Conservation (phyloP, 192 early-diverging fungal species). For the Coemansia aciculifera region DNA sequence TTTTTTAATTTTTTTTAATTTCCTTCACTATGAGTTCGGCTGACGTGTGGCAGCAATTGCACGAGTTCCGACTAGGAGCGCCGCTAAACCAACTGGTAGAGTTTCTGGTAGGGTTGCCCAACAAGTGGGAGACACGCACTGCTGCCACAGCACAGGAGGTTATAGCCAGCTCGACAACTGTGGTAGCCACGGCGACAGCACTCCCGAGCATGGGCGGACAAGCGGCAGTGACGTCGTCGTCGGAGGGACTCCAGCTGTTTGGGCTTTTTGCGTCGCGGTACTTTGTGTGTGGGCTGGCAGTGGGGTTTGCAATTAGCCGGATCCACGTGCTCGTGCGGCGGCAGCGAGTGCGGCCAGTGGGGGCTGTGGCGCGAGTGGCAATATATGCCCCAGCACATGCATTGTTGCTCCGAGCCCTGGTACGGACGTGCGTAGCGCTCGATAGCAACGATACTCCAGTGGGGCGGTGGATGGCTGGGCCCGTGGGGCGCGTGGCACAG, state of each 20-base stretch:
- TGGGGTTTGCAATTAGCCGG: conserved; percentile 48
- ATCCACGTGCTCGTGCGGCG: conserved; percentile 51
- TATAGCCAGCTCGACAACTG: not conserved
- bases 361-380: conserved; percentile 21
- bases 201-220: not conserved
- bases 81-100: conserved; percentile 22
- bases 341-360: conserved; percentile 44
- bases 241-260: conserved; percentile 37
- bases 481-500: conserved; percentile 10
- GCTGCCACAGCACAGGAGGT: not conserved
- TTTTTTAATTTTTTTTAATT: not conserved
- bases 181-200: not conserved
- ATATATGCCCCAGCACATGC: conserved; percentile 31
- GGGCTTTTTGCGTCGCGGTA: conserved; percentile 51
- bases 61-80: conserved; percentile 30
- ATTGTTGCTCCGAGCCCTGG: conserved; percentile 28
- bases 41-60: conserved; percentile 54
- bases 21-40: conserved; percentile 1
- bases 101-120: conserved; percentile 18
- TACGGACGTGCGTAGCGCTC: conserved; percentile 16
- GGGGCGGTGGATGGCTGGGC: conserved; percentile 30
- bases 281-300: conserved; percentile 33
- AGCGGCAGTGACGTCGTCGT: not conserved
- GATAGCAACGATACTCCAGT: not conserved
- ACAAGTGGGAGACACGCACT: conserved; percentile 10